These are phyloP conservation scores for Rhizophora mangle DNA, from an alignment of 345 rosid genomes.

Conservation along the genomic window DNA sequence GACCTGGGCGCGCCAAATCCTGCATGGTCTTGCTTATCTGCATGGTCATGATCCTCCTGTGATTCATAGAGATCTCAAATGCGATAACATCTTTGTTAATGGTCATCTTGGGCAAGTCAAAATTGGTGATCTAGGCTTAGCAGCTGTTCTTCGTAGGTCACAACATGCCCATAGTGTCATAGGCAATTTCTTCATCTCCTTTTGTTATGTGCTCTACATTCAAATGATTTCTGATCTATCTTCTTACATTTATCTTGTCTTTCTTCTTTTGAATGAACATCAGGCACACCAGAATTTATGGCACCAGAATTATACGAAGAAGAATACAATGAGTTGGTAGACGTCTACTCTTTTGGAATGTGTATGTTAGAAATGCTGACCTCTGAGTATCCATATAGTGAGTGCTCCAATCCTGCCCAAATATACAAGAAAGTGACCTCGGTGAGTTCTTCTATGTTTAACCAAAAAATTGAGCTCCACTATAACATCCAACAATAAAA, in stretches of 20 bases:
- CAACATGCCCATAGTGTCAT: slow-evolving; percentile 86
- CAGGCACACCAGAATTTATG: slow-evolving; percentile 34
- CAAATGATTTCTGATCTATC: not conserved
- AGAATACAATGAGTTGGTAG: slow-evolving; percentile 31
- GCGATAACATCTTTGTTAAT: slow-evolving; percentile 89
- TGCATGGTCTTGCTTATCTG: slow-evolving; percentile 63
- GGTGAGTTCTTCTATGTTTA: slow-evolving; percentile 14
- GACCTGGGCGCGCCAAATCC: slow-evolving; percentile 89
- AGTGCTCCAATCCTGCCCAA: slow-evolving; percentile 36
- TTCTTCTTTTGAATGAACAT: not conserved
- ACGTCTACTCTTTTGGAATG: slow-evolving; percentile 34
- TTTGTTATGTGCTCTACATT: not conserved
- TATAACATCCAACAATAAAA: not conserved
- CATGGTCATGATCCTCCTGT: slow-evolving; percentile 88
- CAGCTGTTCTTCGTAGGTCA: slow-evolving; percentile 72
- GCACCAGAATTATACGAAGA: slow-evolving; percentile 37
- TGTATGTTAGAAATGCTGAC: slow-evolving; percentile 35
- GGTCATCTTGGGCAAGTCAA: slow-evolving; percentile 94
- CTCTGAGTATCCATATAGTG: slow-evolving; percentile 32
- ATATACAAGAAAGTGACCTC: slow-evolving; percentile 38
- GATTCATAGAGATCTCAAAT: slow-evolving; percentile 91
- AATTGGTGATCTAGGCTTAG: slow-evolving; percentile 92
- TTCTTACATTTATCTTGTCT: not conserved
- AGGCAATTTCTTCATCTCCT: slow-evolving; percentile 33
- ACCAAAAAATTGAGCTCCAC: not conserved